Percentiles rank a stretch among this genome's conserved stretches.
phyloP scores from a whole-genome alignment of 305 asterid species.

The Nicotiana rustica region DNA sequence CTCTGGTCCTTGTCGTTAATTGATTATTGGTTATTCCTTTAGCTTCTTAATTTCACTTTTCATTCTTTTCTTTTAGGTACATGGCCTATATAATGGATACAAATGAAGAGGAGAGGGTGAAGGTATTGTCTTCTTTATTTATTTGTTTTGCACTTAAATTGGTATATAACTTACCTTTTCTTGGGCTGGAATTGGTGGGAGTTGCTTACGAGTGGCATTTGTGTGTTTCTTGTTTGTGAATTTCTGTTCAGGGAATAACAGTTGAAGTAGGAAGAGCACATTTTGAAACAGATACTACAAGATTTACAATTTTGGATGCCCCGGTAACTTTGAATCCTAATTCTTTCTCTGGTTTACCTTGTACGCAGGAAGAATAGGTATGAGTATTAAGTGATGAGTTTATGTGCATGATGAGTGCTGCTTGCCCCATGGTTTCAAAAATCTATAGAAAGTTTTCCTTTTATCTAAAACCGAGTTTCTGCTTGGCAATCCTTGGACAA shows the following conservation, averaged over 20 bases:
- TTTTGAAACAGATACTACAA: conserved; percentile 93
- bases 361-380: neutral
- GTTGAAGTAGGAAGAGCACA: conserved; percentile 99
- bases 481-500: no score
- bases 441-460: neutral
- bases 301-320: conserved; percentile 98
- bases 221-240: conserved; percentile 15
- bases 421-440: neutral
- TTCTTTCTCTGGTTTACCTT: conserved; percentile 21
- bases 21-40: neutral
- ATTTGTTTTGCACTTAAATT: neutral
- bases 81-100: conserved; percentile 99
- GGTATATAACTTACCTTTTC: neutral
- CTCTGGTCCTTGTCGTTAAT: neutral
- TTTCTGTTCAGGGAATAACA: conserved; percentile 78
- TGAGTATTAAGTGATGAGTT: neutral
- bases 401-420: neutral
- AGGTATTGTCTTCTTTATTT: conserved; percentile 54
- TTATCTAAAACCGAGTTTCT: neutral
- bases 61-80: conserved; percentile 58
- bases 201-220: neutral
- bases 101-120: conserved; percentile 95
- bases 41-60: neutral
- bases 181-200: conserved; percentile 34
- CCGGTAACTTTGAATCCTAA: conserved; percentile 60